Conservation (phyloP, 371 early-diverging fungal genomes). For the Edhazardia aedis region DNA sequence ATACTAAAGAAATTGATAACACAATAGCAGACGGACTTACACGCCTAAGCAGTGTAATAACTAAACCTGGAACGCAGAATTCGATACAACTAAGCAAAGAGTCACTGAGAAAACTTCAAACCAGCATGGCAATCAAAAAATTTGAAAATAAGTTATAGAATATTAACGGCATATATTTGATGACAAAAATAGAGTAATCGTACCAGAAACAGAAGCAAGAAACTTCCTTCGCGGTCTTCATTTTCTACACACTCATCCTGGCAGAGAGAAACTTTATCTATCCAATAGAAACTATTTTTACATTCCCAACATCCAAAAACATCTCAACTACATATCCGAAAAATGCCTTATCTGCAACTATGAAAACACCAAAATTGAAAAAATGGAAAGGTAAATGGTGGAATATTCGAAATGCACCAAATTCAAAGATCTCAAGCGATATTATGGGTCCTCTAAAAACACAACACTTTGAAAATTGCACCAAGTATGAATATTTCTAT, state of each 20-base stretch:
- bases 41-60: background rate
- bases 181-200: background rate
- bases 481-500: background rate
- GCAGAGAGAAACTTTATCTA: background rate
- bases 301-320: background rate
- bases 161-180: background rate
- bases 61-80: background rate
- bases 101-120: background rate
- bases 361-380: background rate
- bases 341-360: background rate
- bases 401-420: background rate
- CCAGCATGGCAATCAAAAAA: background rate
- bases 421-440: background rate
- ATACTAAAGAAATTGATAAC: background rate
- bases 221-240: background rate
- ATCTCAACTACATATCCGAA: background rate
- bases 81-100: background rate
- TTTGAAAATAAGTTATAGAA: background rate
- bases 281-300: background rate
- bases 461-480: background rate
- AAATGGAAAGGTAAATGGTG: background rate
- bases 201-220: background rate
- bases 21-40: background rate
- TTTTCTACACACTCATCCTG: background rate
- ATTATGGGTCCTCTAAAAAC: background rate